These are phyloP conservation scores for Linnemannia elongata DNA, from an alignment of 192 early-diverging fungal genomes.

Conservation along the genomic window DNA sequence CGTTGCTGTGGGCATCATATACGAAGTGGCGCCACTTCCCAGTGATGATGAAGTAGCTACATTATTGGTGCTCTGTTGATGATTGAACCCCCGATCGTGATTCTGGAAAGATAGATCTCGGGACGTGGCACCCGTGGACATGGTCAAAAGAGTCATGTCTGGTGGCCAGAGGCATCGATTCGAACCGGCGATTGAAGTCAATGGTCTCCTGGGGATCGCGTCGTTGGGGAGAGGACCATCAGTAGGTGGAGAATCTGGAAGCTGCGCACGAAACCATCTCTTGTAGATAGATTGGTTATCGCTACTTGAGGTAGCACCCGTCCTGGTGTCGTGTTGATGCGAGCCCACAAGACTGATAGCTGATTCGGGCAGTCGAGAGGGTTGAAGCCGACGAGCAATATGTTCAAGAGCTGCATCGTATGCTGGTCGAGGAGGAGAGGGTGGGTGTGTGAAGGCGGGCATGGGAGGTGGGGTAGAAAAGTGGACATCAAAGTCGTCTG, in stretches of 20 bases:
- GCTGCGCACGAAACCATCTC: not conserved
- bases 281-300: not conserved
- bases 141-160: constrained; percentile 40
- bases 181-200: constrained; percentile 46
- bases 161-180: constrained; percentile 54
- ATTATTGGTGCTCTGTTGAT: not conserved
- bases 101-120: constrained; percentile 14
- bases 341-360: not conserved
- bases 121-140: constrained; percentile 12
- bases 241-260: not conserved
- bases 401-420: not conserved
- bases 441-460: constrained; percentile 21
- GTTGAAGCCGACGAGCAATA: not conserved
- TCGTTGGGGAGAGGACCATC: not conserved
- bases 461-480: constrained; percentile 25
- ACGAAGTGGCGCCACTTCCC: not conserved
- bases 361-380: not conserved
- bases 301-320: not conserved
- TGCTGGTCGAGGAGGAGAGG: constrained; percentile 27
- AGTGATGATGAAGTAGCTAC: not conserved
- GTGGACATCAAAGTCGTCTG: constrained; percentile 21
- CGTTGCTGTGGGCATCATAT: not conserved
- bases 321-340: not conserved
- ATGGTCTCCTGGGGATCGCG: constrained; percentile 10
- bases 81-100: constrained; percentile 1